Percentiles rank a stretch among this genome's conserved stretches.
These are phyloP conservation scores for Salpingoeca rosetta DNA, from an alignment of 78 protist species.

Conservation along the genomic window DNA sequence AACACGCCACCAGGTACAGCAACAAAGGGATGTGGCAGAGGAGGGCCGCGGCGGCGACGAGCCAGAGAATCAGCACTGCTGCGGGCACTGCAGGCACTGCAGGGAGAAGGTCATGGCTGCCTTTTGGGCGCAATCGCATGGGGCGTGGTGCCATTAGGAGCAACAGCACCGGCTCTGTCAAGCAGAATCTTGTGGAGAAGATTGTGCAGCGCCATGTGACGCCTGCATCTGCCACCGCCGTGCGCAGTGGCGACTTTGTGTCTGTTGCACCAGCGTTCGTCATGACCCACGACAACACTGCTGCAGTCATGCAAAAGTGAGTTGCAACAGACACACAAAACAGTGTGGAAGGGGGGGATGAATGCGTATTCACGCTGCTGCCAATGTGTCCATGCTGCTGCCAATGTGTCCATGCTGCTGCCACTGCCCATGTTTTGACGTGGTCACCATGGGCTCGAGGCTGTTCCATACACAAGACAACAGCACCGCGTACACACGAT, in stretches of 20 bases:
- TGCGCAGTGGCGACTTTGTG: conserved; percentile 15
- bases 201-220: conserved; percentile 15
- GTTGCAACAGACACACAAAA: too few relatives aligned
- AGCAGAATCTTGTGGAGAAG: conserved; percentile 28
- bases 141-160: too few relatives aligned
- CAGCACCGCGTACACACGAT: neutral
- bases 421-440: neutral
- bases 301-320: conserved; percentile 21
- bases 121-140: too few relatives aligned
- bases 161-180: too few relatives aligned
- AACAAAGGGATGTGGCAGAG: neutral
- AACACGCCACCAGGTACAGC: too few relatives aligned
- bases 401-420: neutral
- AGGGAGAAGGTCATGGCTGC: too few relatives aligned
- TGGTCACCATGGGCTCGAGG: neutral
- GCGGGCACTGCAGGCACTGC: too few relatives aligned
- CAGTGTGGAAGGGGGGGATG: too few relatives aligned
- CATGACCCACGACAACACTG: conserved; percentile 38
- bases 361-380: too few relatives aligned
- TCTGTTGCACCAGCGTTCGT: conserved; percentile 1
- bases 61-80: neutral
- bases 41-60: neutral
- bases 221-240: neutral
- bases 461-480: neutral
- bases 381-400: too few relatives aligned